Conservation (phyloP, 768 basidiomycete genomes). For the Leucocoprinus leucothites region DNA sequence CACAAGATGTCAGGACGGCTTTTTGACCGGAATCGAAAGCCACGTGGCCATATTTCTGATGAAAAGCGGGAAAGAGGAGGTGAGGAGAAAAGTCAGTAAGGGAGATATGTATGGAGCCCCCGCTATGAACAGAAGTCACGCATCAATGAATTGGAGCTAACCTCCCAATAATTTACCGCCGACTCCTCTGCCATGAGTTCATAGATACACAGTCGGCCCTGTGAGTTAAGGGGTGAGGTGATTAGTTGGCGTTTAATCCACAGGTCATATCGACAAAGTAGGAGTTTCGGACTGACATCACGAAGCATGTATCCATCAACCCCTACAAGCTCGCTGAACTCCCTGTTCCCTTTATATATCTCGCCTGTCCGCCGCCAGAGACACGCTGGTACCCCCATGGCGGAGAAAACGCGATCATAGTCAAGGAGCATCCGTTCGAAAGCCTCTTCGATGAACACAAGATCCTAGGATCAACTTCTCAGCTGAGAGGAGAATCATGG, state of each 20-base stretch:
- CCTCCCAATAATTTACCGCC: slow-evolving; percentile 98
- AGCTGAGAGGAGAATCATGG: slow-evolving; percentile 3
- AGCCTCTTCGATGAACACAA: slow-evolving; percentile 97
- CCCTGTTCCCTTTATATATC: slow-evolving; percentile 97
- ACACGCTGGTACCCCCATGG: slow-evolving; percentile 97
- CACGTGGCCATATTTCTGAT: slow-evolving; percentile 90
- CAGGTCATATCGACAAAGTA: neutral
- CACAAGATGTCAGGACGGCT: slow-evolving; percentile 89
- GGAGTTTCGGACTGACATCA: slow-evolving; percentile 49
- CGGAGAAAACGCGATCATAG: slow-evolving; percentile 91
- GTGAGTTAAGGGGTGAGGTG: neutral
- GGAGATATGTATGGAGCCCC: neutral
- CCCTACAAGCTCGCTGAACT: slow-evolving; percentile 89
- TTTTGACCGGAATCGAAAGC: slow-evolving; percentile 92
- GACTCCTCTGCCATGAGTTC: slow-evolving; percentile 98
- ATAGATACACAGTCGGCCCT: slow-evolving; percentile 93
- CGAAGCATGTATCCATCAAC: slow-evolving; percentile 85
- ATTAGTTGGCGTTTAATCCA: slow-evolving; percentile 3
- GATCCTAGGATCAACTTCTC: slow-evolving; percentile 49
- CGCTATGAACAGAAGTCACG: neutral
- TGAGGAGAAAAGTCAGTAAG: neutral
- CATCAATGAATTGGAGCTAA: slow-evolving; percentile 22
- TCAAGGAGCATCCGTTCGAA: slow-evolving; percentile 94
- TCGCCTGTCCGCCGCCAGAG: slow-evolving; percentile 96
- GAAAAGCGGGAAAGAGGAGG: neutral